phyloP scores from a whole-genome alignment of 164 flowering plant species.

The Magnolia sinica region DNA sequence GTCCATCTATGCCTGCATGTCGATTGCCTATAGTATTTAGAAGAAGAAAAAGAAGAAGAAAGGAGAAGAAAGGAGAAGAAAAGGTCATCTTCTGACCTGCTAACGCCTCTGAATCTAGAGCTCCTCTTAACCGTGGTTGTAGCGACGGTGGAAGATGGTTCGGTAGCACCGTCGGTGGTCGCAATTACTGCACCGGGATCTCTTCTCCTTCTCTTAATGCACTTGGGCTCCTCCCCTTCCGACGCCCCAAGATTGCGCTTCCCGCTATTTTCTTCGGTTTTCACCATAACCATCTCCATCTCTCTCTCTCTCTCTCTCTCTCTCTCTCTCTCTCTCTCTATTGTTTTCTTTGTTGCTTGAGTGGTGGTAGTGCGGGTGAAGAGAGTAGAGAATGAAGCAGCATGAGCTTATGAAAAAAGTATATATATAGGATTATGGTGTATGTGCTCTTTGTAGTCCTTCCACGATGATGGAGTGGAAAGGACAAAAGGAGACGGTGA shows the following conservation, averaged over 20 bases:
- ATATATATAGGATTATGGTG: not conserved
- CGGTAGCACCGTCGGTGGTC: slow-evolving; percentile 18
- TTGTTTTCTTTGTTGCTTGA: not conserved
- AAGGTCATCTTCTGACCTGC: slow-evolving; percentile 32
- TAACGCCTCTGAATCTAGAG: slow-evolving; percentile 58
- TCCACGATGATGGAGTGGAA: not conserved
- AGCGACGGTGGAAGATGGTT: slow-evolving; percentile 18
- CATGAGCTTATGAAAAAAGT: not conserved
- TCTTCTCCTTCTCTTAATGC: slow-evolving; percentile 40
- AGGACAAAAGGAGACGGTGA: slow-evolving; percentile 19
- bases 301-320: too few relatives aligned
- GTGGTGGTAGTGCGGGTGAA: not conserved
- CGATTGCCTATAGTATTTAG: not conserved
- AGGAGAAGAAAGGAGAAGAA: not conserved
- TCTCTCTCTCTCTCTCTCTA: not conserved
- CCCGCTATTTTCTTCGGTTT: slow-evolving; percentile 24
- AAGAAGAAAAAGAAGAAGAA: not conserved
- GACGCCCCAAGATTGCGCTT: slow-evolving; percentile 13
- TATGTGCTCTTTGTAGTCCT: not conserved
- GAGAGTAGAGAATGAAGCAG: not conserved
- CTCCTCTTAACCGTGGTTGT: slow-evolving; percentile 53
- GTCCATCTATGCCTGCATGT: slow-evolving; percentile 62
- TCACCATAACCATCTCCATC: slow-evolving; percentile 29
- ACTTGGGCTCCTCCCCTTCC: slow-evolving; percentile 25
- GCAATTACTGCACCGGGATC: slow-evolving; percentile 8